Base-by-base conservation (phyloP, 768 basidiomycete species). In the Leccinum barrowsii region DNA sequence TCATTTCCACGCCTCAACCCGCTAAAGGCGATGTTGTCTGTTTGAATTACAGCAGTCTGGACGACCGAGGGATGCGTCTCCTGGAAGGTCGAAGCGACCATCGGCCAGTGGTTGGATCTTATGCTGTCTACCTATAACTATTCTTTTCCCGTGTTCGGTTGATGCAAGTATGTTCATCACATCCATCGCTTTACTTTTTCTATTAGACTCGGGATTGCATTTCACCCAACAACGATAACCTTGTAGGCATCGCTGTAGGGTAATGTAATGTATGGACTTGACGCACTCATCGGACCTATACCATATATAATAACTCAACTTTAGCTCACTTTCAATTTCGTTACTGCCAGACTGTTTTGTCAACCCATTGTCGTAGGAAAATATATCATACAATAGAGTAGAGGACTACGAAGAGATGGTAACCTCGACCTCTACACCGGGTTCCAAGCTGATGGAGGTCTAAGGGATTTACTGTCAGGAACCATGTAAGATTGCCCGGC, bases 381-480 rank as follows among this genome's bases (percentile, higher is more conserved):
- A 51, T 32, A 44, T 12, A 52, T 34, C 21, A 24, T 62, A 60
- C 47, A 50, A 49, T 49, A 54, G 15, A 44, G 19, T 5, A 24
- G 13, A 21, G 10, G 32, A 69, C 75, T 76, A 91, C 65, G 84
- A 83, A 63, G 90, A 94, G 77, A 97, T 96, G 70, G 94, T 97
- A 65, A 97, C 95, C 76, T 97, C 94, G 72, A 98, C 96, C 78
- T 99, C 97, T 63, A 98, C 96, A 78, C 96, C 96, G 64, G 96
- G 92, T 80, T 98, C 97, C 80, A 99, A 84, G 80, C 90, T 93
- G 80, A 98, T 98, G 76, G 90, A 92, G 61, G 96, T 98, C 95
- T 98, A 71, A 4, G 55, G 59, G 37, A 32, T 42, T 11, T 2
- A 19, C 8, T 7, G 32, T 68, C 50, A 62, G 62, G 24, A 56